phyloP scores from a whole-genome alignment of 345 rosid species.

The Erodium maritimum region DNA sequence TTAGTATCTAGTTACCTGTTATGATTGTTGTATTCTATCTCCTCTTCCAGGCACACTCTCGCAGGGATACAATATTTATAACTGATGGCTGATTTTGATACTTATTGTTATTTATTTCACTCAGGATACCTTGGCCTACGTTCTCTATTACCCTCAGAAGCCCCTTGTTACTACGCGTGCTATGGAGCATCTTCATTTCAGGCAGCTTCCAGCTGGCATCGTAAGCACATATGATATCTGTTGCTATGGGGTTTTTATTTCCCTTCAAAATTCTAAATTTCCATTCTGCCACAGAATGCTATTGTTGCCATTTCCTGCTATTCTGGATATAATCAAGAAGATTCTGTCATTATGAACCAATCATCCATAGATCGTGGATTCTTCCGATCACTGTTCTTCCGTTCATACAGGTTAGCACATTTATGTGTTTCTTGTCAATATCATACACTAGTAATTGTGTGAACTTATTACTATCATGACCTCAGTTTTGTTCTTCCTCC shows the following conservation, averaged over 20 bases:
- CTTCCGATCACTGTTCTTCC: slow-evolving; percentile 88
- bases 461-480: background rate
- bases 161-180: slow-evolving; percentile 98
- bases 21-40: background rate
- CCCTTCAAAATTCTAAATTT: slow-evolving; percentile 1
- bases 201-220: slow-evolving; percentile 99
- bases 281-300: slow-evolving; percentile 54
- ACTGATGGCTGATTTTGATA: background rate
- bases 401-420: slow-evolving; percentile 64
- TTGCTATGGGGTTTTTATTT: background rate
- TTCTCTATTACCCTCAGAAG: slow-evolving; percentile 93
- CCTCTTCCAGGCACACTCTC: background rate
- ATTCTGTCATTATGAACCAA: slow-evolving; percentile 97
- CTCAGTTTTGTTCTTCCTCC: background rate
- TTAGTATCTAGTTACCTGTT: slow-evolving; percentile 13
- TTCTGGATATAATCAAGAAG: slow-evolving; percentile 99
- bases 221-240: slow-evolving; percentile 27
- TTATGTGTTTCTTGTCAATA: background rate
- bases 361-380: slow-evolving; percentile 96
- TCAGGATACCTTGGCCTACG: slow-evolving; percentile 94
- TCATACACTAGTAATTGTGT: background rate
- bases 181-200: slow-evolving; percentile 98
- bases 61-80: background rate
- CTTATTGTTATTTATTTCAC: slow-evolving; percentile 6
- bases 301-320: slow-evolving; percentile 95